Conservation (phyloP, 192 early-diverging fungal genomes). For the Entomortierella parvispora region DNA sequence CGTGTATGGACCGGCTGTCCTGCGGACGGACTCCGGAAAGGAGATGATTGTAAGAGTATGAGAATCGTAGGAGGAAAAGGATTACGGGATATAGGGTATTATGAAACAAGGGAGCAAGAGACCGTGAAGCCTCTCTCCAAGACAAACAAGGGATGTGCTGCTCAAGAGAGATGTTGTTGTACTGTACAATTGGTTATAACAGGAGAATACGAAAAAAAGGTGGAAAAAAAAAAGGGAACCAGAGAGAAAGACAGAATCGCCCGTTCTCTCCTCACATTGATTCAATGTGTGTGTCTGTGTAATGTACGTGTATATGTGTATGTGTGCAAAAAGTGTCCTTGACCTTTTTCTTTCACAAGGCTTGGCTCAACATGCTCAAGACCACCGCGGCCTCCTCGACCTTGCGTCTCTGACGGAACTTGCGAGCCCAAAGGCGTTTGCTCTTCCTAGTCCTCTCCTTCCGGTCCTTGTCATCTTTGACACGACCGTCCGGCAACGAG, state of each 20-base stretch:
- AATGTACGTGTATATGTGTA: too few relatives aligned
- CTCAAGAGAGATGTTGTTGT: background rate
- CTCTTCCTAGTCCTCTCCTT: constrained; percentile 47
- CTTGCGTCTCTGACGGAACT: constrained; percentile 49
- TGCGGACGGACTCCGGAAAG: too few relatives aligned
- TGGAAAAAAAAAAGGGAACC: background rate
- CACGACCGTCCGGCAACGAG: constrained; percentile 46
- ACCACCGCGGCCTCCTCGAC: constrained; percentile 49
- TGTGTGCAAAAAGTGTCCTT: too few relatives aligned
- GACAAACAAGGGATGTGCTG: too few relatives aligned
- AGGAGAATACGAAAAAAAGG: background rate
- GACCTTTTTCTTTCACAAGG: constrained; percentile 10
- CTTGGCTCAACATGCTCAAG: constrained; percentile 49
- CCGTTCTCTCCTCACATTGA: too few relatives aligned
- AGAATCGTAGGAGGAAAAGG: too few relatives aligned
- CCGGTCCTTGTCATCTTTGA: constrained; percentile 52
- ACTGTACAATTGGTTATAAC: background rate
- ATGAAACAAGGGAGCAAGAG: too few relatives aligned
- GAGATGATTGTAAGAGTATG: too few relatives aligned
- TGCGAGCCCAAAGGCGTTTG: constrained; percentile 50
- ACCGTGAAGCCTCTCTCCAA: too few relatives aligned
- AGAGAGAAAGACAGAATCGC: too few relatives aligned
- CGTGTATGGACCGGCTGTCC: too few relatives aligned
- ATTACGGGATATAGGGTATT: too few relatives aligned
- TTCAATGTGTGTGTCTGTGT: background rate